Conservation (phyloP, 768 basidiomycete genomes). For the Russula virescens region DNA sequence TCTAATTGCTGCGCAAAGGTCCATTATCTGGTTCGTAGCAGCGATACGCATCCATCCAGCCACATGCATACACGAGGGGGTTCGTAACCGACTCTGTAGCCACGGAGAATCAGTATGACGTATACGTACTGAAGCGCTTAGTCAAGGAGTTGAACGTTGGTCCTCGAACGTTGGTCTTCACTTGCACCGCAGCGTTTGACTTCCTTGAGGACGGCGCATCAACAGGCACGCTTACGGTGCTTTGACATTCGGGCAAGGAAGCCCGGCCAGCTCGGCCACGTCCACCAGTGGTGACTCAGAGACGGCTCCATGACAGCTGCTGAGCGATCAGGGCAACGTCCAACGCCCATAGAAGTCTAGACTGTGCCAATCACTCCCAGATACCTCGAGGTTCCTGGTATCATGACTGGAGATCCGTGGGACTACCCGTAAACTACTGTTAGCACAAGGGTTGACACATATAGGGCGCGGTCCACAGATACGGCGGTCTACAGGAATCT, state of each 20-base stretch:
- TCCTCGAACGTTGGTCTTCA: no score
- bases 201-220: slow-evolving; percentile 26
- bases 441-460: neutral
- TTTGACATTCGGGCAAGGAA: slow-evolving; percentile 35
- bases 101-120: slow-evolving; percentile 30
- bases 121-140: slow-evolving; percentile 28
- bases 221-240: slow-evolving; percentile 35
- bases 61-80: neutral
- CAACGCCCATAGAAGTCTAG: slow-evolving; percentile 21
- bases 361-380: slow-evolving; percentile 24
- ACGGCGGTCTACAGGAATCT: slow-evolving; percentile 18
- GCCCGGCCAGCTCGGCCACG: slow-evolving; percentile 40
- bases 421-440: neutral
- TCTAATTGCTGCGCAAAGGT: slow-evolving; percentile 33
- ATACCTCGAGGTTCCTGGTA: slow-evolving; percentile 38
- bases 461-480: neutral
- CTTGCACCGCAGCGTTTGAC: slow-evolving; percentile 41
- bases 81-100: slow-evolving; percentile 28
- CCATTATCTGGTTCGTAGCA: neutral
- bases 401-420: slow-evolving; percentile 33
- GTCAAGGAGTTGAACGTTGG: slow-evolving; percentile 37
- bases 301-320: no score
- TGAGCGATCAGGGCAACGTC: no score
- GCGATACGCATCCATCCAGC: no score
- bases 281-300: slow-evolving; percentile 26